Evolutionary conservation across 805 yeast species (phyloP).

Genomic region (Saccharomycopsis sp.): DNA sequence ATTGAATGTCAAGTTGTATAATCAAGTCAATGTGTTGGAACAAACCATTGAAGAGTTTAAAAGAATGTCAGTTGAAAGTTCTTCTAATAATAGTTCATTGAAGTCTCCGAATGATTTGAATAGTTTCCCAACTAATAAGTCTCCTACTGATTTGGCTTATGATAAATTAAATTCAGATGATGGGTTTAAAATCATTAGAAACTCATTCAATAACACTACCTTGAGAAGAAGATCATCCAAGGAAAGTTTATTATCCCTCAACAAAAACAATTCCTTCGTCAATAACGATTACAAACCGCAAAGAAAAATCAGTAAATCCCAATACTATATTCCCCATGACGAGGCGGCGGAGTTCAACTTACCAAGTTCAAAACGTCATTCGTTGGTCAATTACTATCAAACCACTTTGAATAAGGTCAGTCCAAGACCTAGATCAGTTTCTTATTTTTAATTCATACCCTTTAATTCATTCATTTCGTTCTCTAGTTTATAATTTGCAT

Average conservation of each 20-base stretch:
- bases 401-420: background rate
- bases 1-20: constrained; percentile 6
- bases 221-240: too few species aligned
- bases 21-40: constrained; percentile 3
- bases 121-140: too few species aligned
- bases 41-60: constrained; percentile 4
- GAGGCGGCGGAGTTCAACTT: background rate
- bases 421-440: background rate
- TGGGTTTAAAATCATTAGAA: too few species aligned
- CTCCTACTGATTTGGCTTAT: too few species aligned
- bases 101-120: too few species aligned
- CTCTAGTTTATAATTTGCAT: too few species aligned
- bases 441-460: background rate
- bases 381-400: background rate
- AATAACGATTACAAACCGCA: too few species aligned
- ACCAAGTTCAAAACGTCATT: background rate
- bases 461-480: too few species aligned
- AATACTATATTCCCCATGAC: background rate
- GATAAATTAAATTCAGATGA: too few species aligned
- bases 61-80: background rate
- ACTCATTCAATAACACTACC: too few species aligned
- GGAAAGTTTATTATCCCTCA: constrained; percentile 11
- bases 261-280: too few species aligned
- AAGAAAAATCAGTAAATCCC: background rate
- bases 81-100: background rate